A percentile compares a stretch with the other conserved stretches of the same genome.
Conservation (phyloP, 306 rosid species). For the Trifolium repens region DNA sequence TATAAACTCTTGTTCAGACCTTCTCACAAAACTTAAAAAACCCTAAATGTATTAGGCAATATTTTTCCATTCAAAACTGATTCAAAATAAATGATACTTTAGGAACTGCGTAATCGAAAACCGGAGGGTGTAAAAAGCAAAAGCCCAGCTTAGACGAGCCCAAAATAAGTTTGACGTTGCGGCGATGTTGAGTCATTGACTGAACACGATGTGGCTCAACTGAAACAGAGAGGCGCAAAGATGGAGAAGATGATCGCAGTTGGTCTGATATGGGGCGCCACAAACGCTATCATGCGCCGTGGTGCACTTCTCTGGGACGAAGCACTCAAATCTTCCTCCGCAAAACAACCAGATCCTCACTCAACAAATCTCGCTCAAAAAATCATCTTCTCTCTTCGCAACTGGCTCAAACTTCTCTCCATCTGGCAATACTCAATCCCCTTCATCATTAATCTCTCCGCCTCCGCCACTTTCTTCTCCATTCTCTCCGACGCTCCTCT, state of each 20-base stretch:
- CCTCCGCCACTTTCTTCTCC: conserved; percentile 89
- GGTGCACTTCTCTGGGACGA: conserved; percentile 84
- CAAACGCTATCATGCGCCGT: conserved; percentile 90
- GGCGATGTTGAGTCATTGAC: too few relatives aligned
- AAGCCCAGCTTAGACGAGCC: neutral
- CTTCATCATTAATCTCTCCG: conserved; percentile 74
- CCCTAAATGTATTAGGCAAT: too few relatives aligned
- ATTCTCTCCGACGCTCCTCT: conserved; percentile 81
- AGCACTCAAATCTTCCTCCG: conserved; percentile 64
- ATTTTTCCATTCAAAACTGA: too few relatives aligned
- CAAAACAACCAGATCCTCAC: conserved; percentile 32
- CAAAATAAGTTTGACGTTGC: neutral
- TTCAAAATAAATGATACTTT: too few relatives aligned
- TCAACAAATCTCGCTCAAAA: conserved; percentile 34
- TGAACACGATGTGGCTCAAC: too few relatives aligned
- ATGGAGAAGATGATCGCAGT: conserved; percentile 85
- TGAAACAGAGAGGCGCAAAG: neutral
- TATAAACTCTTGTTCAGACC: too few relatives aligned
- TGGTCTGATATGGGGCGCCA: conserved; percentile 91
- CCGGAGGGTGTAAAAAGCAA: too few relatives aligned
- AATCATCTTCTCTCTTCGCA: conserved; percentile 46
- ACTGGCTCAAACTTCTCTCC: conserved; percentile 75
- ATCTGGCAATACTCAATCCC: conserved; percentile 91
- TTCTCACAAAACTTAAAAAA: too few relatives aligned
- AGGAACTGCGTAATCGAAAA: too few relatives aligned